Conservation (phyloP, 2,329 filamentous ascomycete genomes). For the Trichocomaceae sp. region DNA sequence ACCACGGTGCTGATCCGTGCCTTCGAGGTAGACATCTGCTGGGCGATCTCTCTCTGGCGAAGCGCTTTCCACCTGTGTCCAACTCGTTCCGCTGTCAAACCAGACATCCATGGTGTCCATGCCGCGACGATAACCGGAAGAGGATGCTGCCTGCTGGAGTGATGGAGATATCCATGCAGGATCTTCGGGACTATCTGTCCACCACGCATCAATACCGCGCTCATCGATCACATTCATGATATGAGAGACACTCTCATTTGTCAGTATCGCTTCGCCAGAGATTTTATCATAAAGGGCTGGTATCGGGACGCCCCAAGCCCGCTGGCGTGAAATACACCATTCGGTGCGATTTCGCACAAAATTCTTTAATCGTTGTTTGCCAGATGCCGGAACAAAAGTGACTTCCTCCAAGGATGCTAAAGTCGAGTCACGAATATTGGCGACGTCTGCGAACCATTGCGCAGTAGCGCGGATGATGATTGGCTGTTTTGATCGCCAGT, state of each 20-base stretch:
- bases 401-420: slow-evolving; percentile 64
- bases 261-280: slow-evolving; percentile 69
- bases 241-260: slow-evolving; percentile 70
- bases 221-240: slow-evolving; percentile 72
- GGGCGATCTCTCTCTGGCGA: slow-evolving; percentile 25
- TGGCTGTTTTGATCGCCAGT: slow-evolving; percentile 92
- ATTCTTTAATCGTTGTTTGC: slow-evolving; percentile 68
- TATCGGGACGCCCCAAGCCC: slow-evolving; percentile 94
- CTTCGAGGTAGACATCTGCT: slow-evolving; percentile 88
- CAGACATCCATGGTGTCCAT: slow-evolving; percentile 98
- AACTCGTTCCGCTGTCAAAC: slow-evolving; percentile 97
- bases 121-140: slow-evolving; percentile 59
- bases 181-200: slow-evolving; percentile 73
- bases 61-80: slow-evolving; percentile 52
- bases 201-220: slow-evolving; percentile 88
- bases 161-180: slow-evolving; percentile 66
- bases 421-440: slow-evolving; percentile 67
- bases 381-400: slow-evolving; percentile 68
- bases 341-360: slow-evolving; percentile 85
- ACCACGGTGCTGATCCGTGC: slow-evolving; percentile 89
- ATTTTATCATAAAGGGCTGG: slow-evolving; percentile 72
- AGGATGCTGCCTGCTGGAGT: slow-evolving; percentile 43
- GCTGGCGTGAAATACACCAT: slow-evolving; percentile 96
- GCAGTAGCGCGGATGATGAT: slow-evolving; percentile 87
- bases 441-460: slow-evolving; percentile 96